Base-by-base conservation (phyloP, 768 basidiomycete genomes). In the Leccinum sublutescens region DNA sequence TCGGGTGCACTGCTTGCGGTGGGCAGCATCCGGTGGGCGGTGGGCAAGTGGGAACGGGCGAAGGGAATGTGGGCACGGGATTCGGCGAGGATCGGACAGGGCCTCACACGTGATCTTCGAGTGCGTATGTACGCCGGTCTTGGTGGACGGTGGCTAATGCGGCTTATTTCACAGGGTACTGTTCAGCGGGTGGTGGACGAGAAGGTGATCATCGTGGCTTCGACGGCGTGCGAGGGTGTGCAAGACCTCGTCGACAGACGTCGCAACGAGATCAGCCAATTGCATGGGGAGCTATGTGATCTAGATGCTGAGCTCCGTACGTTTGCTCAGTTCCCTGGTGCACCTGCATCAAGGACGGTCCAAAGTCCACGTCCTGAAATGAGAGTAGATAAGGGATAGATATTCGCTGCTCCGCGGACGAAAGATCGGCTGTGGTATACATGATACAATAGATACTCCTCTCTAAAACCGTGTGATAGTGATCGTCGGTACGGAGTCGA, bases 31-130 rank as follows among this genome's bases (percentile, higher is more conserved):
- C 76, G 88, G 45, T 89, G 86, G 85, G 82, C 80, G 2, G 77
- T 87, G 5, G 81, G 83, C 12, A 77, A 76, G 59, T 92, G 89
- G 88, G 87, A 90, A 57, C 82, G 78, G 62, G 83, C 84, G 3
- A 87, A 88, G 69, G 75, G 72, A 57, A 76, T 74, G 59, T 93
- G 89, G 88, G 81, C 82, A 82, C 78, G 81, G 55, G 88, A 91
- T 68, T 87, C 84, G 78, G 67, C 66, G 19, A 77, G 89, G 52
- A 77, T 89, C 3, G 81, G 82, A 6, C 77, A 85, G 51, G 86
- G 89, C 0, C 75, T 89, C 38, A 78, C 80, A 50, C 77, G 88
- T 49, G 88, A 91, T 71, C 71, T 90, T 21, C 77, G 79, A 78
- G 89, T 87, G 67, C 47, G 78, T 12, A 29, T 54, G 34, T 45